Percentiles rank a stretch among this genome's conserved stretches.
phyloP scores from a whole-genome alignment of 345 rosid species.

The Ceriops tagal region DNA sequence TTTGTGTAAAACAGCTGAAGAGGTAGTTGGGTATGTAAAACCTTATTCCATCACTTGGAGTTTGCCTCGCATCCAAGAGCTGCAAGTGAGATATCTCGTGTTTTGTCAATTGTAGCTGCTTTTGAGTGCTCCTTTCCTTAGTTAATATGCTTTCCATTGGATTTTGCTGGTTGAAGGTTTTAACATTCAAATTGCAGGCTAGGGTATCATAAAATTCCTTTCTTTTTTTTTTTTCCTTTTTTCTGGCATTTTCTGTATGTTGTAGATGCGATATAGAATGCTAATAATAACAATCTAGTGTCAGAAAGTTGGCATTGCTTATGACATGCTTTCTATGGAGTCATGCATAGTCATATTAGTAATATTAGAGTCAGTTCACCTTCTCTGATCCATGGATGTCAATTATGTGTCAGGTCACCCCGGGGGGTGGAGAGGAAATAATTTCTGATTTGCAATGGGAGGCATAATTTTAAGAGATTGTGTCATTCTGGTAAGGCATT shows the following conservation, averaged over 20 bases:
- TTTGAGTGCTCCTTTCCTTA: conserved; percentile 1
- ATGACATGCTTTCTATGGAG: no score
- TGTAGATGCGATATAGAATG: background rate
- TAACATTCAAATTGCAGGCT: conserved; percentile 87
- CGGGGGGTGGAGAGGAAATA: no score
- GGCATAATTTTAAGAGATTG: no score
- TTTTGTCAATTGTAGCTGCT: background rate
- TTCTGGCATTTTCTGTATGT: background rate
- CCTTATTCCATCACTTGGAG: conserved; percentile 93
- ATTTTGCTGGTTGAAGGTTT: conserved; percentile 72
- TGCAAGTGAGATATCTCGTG: conserved; percentile 47
- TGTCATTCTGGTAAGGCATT: no score
- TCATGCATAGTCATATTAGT: no score
- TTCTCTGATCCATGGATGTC: no score
- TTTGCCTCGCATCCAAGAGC: conserved; percentile 80
- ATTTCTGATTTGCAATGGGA: no score
- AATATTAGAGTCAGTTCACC: no score
- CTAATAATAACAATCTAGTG: background rate
- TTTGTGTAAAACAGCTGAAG: conserved; percentile 80
- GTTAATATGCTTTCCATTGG: conserved; percentile 1
- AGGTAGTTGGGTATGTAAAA: conserved; percentile 76
- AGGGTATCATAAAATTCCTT: conserved; percentile 45
- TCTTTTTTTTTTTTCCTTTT: background rate
- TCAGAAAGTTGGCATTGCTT: no score
- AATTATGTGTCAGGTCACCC: no score